Conservation (phyloP, 352 stramenopile genomes). For the Phytophthora tentaculata region DNA sequence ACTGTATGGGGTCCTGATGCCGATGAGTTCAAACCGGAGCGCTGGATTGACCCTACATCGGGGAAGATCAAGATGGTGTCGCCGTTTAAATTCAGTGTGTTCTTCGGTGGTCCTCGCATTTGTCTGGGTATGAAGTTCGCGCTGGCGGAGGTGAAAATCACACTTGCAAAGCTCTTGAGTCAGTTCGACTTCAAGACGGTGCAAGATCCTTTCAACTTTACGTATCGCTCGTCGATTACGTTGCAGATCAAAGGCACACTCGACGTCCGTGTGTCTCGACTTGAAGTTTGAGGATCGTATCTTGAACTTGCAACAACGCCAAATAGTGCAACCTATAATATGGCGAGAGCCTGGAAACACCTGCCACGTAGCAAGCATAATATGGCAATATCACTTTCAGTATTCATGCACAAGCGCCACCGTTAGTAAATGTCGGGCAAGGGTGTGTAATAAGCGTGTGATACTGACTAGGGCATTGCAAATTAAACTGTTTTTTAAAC, state of each 20-base stretch:
- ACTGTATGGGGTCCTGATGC: conserved; percentile 73
- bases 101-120: conserved; percentile 67
- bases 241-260: conserved; percentile 49
- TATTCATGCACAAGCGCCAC: too few species aligned
- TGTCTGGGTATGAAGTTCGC: conserved; percentile 76
- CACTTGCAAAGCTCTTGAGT: conserved; percentile 57
- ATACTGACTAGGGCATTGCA: too few species aligned
- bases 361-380: too few species aligned
- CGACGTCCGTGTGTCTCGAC: conserved; percentile 32
- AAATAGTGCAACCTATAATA: too few species aligned
- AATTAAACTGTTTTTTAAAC: too few species aligned
- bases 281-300: conserved; percentile 3
- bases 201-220: conserved; percentile 47
- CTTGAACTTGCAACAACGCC: too few species aligned
- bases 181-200: conserved; percentile 55
- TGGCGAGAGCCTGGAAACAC: too few species aligned
- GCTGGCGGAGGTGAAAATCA: conserved; percentile 69
- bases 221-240: conserved; percentile 53
- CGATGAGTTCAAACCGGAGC: conserved; percentile 66
- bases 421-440: too few species aligned
- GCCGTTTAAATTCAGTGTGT: conserved; percentile 70
- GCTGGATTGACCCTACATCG: conserved; percentile 58
- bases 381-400: too few species aligned
- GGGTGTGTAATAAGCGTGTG: too few species aligned
- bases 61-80: conserved; percentile 54